Percentiles rank a stretch among this genome's conserved stretches.
These are phyloP conservation scores for Mycotypha africana DNA, from an alignment of 371 early-diverging fungal genomes.

Conservation along the genomic window DNA sequence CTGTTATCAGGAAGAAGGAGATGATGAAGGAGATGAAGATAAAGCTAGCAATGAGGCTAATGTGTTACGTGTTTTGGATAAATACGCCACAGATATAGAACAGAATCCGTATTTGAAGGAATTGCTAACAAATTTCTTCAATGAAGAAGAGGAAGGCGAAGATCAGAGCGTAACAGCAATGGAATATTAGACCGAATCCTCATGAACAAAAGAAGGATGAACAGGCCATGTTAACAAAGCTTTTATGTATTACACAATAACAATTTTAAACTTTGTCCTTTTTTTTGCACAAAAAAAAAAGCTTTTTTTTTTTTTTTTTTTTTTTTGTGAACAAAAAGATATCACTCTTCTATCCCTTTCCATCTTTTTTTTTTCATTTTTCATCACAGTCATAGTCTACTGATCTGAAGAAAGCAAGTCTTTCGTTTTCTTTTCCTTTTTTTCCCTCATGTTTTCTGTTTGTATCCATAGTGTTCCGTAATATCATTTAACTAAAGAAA, in stretches of 20 bases:
- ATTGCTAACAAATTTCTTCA: constrained; percentile 1
- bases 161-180: too few species aligned
- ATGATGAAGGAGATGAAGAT: constrained; percentile 5
- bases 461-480: neutral
- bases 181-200: neutral
- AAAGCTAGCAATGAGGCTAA: constrained; percentile 18
- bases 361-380: too few species aligned
- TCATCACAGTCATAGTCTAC: too few species aligned
- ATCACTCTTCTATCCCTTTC: too few species aligned
- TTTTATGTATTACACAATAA: neutral
- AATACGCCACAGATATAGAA: constrained; percentile 37
- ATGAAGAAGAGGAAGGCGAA: too few species aligned
- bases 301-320: too few species aligned
- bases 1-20: too few species aligned
- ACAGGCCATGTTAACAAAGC: neutral
- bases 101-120: constrained; percentile 46
- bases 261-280: too few species aligned
- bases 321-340: too few species aligned
- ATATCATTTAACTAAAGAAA: neutral
- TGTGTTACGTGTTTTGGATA: constrained; percentile 23
- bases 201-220: neutral
- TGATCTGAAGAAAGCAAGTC: neutral
- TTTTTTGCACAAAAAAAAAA: too few species aligned
- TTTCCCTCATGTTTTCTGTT: neutral
- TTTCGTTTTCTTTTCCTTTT: neutral